Base-by-base conservation (phyloP, 441 rosid genomes). In the Eutrema salsugineum region DNA sequence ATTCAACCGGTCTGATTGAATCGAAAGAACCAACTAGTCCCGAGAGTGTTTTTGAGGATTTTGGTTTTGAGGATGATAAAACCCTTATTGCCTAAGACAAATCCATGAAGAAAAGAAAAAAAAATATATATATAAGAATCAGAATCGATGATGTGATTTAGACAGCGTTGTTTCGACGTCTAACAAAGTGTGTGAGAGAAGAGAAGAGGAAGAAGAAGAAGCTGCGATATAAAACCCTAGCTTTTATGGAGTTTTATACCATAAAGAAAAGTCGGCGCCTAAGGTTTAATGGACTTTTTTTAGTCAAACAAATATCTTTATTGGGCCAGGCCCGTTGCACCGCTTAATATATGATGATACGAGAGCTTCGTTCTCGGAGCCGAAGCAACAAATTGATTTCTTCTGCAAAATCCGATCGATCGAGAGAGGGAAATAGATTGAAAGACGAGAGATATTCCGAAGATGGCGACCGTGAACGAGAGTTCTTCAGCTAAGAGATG, bases 401-500 rank as follows among this genome's bases (percentile, higher is more conserved):
- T 77, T 66, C 59, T 17, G 55, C 55, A 16, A 63, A 70, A 66
- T 16, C 57, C 63, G 60, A 53, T 67, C 60, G 53, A n/a, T n/a
- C n/a, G n/a, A 39, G 60, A 63, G 60, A 58, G 17, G 33, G 3
- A 20, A 35, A 46, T 22, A 49, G 46, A 8, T 40, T 65, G 42
- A 42, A 9, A 66, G 65, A 65, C 19, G 74, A 48, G 14, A 30
- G 42, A 6, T 63, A 76, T 54, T 54, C 54, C 76, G 75, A 58
- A 68, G 62, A 87, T 85, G 91, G 81, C 97, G 20, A 82, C 88
- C 2, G 1, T 55, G 11, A 81, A 50, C 57, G 92, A 84, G 74
- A 69, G 80, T 51, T 76, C 89, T 47, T 74, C 87, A 58, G 79
- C 88, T 54, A 91, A 89, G 85, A 81, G 87, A 70, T 89, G 99